A percentile compares a stretch with the other conserved stretches of the same genome.
These are phyloP conservation scores for Neurospora pannonica DNA, from an alignment of 495 filamentous ascomycete genomes.

Conservation along the genomic window DNA sequence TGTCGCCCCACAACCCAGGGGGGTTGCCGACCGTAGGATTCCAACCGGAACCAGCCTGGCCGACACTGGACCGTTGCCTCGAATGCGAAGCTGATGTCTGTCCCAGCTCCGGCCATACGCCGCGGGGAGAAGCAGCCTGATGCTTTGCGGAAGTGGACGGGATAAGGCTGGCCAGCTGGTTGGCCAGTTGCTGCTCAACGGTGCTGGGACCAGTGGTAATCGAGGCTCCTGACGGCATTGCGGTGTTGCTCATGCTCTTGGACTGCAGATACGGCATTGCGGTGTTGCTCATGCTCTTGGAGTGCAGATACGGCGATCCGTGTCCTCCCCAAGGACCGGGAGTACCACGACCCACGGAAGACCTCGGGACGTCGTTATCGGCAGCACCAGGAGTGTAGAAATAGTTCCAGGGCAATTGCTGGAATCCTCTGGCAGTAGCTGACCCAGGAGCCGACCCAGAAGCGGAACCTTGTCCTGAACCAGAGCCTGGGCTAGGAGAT, in stretches of 20 bases:
- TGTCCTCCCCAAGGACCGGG: background rate
- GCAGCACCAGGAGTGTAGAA: constrained; percentile 28
- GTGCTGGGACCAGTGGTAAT: background rate
- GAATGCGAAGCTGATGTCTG: background rate
- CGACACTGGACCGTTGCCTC: background rate
- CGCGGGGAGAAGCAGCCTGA: background rate
- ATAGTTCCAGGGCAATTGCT: constrained; percentile 35
- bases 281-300: constrained; percentile 12
- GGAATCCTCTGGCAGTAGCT: constrained; percentile 28
- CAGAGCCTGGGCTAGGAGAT: constrained; percentile 13
- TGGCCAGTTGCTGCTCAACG: background rate
- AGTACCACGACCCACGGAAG: background rate
- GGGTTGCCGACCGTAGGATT: background rate
- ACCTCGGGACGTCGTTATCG: constrained; percentile 4
- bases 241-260: constrained; percentile 10
- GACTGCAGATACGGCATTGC: constrained; percentile 8
- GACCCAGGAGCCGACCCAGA: constrained; percentile 23
- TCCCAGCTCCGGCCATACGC: constrained; percentile 5
- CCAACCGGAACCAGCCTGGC: constrained; percentile 5
- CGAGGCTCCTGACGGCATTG: background rate
- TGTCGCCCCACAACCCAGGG: background rate
- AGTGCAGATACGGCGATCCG: constrained; percentile 6
- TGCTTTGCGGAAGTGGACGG: background rate
- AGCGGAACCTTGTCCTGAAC: background rate
- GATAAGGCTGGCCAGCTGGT: constrained; percentile 1